Evolutionary conservation across 2,329 filamentous ascomycete genomes (phyloP).

Genomic region (Knoxdaviesia proteae): DNA sequence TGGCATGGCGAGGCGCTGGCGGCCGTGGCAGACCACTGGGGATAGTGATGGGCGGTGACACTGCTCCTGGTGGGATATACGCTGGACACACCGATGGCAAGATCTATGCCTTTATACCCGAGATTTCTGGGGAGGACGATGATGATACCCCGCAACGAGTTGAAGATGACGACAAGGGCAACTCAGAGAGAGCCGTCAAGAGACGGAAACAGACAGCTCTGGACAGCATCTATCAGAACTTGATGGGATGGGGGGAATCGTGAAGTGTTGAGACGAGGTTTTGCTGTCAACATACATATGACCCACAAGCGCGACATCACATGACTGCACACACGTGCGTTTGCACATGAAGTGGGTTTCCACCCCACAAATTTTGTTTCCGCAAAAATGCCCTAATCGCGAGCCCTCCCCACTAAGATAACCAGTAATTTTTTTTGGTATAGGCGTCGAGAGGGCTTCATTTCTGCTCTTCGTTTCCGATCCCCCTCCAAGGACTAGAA

Average conservation of each 20-base stretch:
- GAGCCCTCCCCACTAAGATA: too few relatives aligned
- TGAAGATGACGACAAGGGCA: conserved; percentile 25
- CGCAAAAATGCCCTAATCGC: too few relatives aligned
- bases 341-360: too few relatives aligned
- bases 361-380: too few relatives aligned
- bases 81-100: conserved; percentile 70
- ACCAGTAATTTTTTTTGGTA: too few relatives aligned
- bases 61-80: conserved; percentile 39
- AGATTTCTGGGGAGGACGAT: conserved; percentile 20
- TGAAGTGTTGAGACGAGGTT: too few relatives aligned
- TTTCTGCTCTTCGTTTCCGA: too few relatives aligned
- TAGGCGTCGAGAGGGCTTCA: too few relatives aligned
- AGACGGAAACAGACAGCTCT: conserved; percentile 54
- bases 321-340: too few relatives aligned
- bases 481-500: too few relatives aligned
- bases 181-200: conserved; percentile 17
- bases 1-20: conserved; percentile 49
- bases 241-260: conserved; percentile 30
- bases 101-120: conserved; percentile 59
- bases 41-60: conserved; percentile 36
- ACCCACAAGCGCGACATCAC: too few relatives aligned
- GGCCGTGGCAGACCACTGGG: conserved; percentile 37
- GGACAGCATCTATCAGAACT: conserved; percentile 57
- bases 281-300: too few relatives aligned
- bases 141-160: conserved; percentile 8